Evolutionary conservation across 106 monocot genomes (phyloP).

Genomic region (Vanilla planifolia): DNA sequence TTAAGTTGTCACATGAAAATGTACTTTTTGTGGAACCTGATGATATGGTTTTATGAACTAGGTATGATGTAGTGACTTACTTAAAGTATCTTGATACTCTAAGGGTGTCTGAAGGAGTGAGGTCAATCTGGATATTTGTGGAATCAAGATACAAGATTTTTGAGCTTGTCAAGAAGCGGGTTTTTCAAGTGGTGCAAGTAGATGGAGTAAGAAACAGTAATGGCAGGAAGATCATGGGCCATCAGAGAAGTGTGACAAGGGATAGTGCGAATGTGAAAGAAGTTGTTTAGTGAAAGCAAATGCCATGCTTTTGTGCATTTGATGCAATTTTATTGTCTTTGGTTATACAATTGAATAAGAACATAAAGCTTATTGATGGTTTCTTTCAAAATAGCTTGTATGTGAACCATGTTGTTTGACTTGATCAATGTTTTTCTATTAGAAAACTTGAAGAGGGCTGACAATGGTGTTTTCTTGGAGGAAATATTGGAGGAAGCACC

Average conservation of each 20-base stretch:
- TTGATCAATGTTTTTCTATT: slow-evolving; percentile 6
- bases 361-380: not conserved
- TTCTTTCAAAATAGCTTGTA: not conserved
- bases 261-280: slow-evolving; percentile 31
- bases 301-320: not conserved
- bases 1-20: no score
- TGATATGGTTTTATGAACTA: slow-evolving; percentile 4
- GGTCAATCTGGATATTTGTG: slow-evolving; percentile 92
- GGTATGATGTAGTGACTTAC: slow-evolving; percentile 97
- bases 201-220: slow-evolving; percentile 41
- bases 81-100: slow-evolving; percentile 92
- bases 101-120: slow-evolving; percentile 85
- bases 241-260: slow-evolving; percentile 41
- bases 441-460: slow-evolving; percentile 23
- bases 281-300: slow-evolving; percentile 25
- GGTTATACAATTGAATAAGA: not conserved
- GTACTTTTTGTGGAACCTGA: not conserved
- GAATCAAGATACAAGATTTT: slow-evolving; percentile 96
- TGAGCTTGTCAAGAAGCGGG: slow-evolving; percentile 81
- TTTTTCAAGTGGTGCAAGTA: slow-evolving; percentile 62
- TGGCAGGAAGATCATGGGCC: slow-evolving; percentile 28
- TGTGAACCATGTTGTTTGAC: not conserved
- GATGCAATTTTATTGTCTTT: not conserved
- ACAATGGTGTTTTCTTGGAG: slow-evolving; percentile 45
- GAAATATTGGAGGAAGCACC: slow-evolving; percentile 94